phyloP scores from a whole-genome alignment of 495 filamentous ascomycete genomes.

The Hyaloscypha hepaticicola region DNA sequence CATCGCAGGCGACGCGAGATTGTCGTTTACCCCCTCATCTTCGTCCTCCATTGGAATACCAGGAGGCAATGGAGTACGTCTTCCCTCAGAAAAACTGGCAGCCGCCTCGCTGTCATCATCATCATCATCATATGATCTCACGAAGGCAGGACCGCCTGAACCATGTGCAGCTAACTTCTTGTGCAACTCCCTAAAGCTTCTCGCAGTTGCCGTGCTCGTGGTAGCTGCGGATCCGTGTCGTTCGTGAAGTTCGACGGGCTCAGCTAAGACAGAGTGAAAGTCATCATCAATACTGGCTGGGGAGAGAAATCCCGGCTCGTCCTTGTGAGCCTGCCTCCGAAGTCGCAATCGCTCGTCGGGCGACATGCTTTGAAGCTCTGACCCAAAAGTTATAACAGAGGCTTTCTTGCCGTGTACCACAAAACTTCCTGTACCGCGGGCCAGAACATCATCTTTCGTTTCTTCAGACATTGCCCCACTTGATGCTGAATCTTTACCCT shows the following conservation, averaged over 20 bases:
- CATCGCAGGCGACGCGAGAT: slow-evolving; percentile 9
- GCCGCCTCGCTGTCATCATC: slow-evolving; percentile 55
- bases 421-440: slow-evolving; percentile 81
- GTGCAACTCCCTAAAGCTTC: slow-evolving; percentile 54
- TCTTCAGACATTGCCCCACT: slow-evolving; percentile 63
- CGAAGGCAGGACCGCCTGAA: slow-evolving; percentile 36
- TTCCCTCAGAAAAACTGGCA: slow-evolving; percentile 54
- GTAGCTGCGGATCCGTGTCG: slow-evolving; percentile 54
- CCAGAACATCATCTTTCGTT: slow-evolving; percentile 64
- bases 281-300: slow-evolving; percentile 34
- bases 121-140: slow-evolving; percentile 50
- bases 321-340: slow-evolving; percentile 26
- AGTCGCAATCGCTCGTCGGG: slow-evolving; percentile 70
- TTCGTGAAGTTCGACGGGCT: slow-evolving; percentile 37
- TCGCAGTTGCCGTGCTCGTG: slow-evolving; percentile 54
- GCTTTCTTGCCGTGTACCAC: slow-evolving; percentile 98
- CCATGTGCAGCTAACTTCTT: slow-evolving; percentile 39
- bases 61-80: slow-evolving; percentile 51
- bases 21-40: slow-evolving; percentile 16
- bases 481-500: slow-evolving; percentile 71
- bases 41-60: slow-evolving; percentile 51
- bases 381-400: slow-evolving; percentile 90
- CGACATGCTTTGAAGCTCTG: slow-evolving; percentile 81
- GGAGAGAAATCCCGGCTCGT: slow-evolving; percentile 16
- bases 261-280: slow-evolving; percentile 38